phyloP scores from a whole-genome alignment of 176 grass and related monocot species.

The Cymbopogon citratus region DNA sequence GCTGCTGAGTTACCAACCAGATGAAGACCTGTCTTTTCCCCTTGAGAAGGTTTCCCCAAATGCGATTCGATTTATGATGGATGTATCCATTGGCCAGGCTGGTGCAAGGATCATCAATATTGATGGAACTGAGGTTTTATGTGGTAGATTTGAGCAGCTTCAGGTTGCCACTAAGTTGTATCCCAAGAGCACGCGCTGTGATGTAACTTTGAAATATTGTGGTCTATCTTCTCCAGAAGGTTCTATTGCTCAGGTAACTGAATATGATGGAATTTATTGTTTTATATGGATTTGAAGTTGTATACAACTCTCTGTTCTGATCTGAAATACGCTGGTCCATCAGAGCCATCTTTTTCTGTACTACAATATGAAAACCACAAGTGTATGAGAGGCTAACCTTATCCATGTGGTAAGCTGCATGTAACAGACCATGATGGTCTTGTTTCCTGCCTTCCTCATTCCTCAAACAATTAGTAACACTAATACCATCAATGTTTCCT shows the following conservation, averaged over 20 bases:
- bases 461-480: background rate
- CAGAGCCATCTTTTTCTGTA: background rate
- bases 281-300: slow-evolving; percentile 1
- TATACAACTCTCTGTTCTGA: background rate
- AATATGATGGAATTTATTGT: slow-evolving; percentile 5
- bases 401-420: background rate
- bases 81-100: slow-evolving; percentile 89
- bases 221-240: slow-evolving; percentile 94
- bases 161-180: slow-evolving; percentile 71
- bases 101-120: slow-evolving; percentile 82
- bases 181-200: slow-evolving; percentile 71
- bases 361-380: background rate
- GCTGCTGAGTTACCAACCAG: slow-evolving; percentile 76
- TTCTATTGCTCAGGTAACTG: slow-evolving; percentile 75
- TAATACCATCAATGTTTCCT: background rate
- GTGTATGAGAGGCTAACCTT: background rate
- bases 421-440: background rate
- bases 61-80: slow-evolving; percentile 61
- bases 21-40: slow-evolving; percentile 58
- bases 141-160: slow-evolving; percentile 97
- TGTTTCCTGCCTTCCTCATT: background rate
- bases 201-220: slow-evolving; percentile 79
- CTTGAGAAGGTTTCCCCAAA: slow-evolving; percentile 56
- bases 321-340: background rate
- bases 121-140: slow-evolving; percentile 62